Conservation (phyloP, 2,329 filamentous ascomycete species). For the Aspergillus fumigatiaffinis region DNA sequence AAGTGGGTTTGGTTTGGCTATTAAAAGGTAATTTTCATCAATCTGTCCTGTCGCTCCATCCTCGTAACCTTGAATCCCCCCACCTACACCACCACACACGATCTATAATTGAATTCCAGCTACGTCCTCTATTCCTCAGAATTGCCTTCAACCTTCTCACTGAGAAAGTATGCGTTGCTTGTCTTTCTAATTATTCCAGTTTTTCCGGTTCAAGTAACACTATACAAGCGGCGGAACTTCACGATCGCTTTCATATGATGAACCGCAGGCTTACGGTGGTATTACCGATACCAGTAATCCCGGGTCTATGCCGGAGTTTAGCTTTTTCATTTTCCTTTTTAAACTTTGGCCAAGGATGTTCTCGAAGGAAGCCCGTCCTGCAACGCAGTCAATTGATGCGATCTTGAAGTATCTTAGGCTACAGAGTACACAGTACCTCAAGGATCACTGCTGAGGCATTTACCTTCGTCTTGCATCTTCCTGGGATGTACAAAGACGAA, state of each 20-base stretch:
- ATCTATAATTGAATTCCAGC: neutral
- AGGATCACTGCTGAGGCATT: neutral
- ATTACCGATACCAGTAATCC: constrained; percentile 1
- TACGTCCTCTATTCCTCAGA: neutral
- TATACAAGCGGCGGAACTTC: neutral
- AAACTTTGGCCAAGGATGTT: constrained; percentile 6
- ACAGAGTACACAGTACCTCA: neutral
- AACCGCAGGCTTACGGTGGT: neutral
- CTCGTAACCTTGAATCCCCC: neutral
- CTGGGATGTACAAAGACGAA: neutral
- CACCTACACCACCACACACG: neutral
- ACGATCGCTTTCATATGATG: neutral
- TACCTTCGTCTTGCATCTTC: neutral
- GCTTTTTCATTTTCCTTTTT: neutral
- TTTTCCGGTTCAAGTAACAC: neutral
- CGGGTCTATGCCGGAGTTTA: neutral
- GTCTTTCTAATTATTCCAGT: neutral
- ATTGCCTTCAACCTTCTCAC: too few relatives aligned
- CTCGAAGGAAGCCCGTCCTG: constrained; percentile 1
- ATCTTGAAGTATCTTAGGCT: too few relatives aligned
- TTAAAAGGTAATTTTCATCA: too few relatives aligned
- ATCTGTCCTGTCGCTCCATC: too few relatives aligned
- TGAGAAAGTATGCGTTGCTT: neutral
- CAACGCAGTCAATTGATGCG: neutral
- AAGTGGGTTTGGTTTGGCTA: neutral